Conservation (phyloP, 305 asterid genomes). For the Fraxinus dipetala region DNA sequence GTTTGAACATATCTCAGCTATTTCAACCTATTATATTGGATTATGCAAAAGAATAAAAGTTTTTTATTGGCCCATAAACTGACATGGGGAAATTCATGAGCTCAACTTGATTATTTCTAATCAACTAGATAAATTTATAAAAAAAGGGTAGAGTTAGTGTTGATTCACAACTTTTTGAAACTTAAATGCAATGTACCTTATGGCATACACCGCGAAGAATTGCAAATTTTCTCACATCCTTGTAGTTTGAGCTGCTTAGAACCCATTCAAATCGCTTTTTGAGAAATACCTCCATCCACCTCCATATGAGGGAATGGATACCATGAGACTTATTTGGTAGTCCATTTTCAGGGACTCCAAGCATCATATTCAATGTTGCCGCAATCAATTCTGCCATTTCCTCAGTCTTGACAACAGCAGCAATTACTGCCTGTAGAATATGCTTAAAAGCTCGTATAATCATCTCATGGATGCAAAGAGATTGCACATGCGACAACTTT, state of each 20-base stretch:
- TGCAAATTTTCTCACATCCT: constrained; percentile 80
- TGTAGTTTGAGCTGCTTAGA: constrained; percentile 57
- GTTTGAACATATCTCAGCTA: neutral
- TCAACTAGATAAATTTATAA: neutral
- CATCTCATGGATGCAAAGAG: constrained; percentile 97
- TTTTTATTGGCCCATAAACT: neutral
- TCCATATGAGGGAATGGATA: constrained; percentile 75
- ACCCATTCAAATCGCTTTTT: constrained; percentile 87
- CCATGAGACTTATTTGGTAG: constrained; percentile 41
- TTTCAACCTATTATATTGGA: neutral
- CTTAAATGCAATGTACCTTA: constrained; percentile 56
- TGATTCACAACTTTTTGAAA: constrained; percentile 21
- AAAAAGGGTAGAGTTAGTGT: neutral
- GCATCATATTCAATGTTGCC: constrained; percentile 80
- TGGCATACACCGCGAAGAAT: constrained; percentile 97
- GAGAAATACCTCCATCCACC: constrained; percentile 85
- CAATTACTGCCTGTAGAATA: constrained; percentile 80
- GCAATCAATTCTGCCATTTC: constrained; percentile 75
- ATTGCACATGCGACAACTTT: constrained; percentile 90
- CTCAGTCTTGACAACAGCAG: constrained; percentile 65
- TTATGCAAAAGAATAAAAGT: neutral
- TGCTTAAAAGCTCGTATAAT: constrained; percentile 94
- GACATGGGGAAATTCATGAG: neutral
- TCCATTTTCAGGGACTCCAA: constrained; percentile 70
- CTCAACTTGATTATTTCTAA: neutral